Conservation (phyloP, 768 basidiomycete species). For the Termitomyces sp. region DNA sequence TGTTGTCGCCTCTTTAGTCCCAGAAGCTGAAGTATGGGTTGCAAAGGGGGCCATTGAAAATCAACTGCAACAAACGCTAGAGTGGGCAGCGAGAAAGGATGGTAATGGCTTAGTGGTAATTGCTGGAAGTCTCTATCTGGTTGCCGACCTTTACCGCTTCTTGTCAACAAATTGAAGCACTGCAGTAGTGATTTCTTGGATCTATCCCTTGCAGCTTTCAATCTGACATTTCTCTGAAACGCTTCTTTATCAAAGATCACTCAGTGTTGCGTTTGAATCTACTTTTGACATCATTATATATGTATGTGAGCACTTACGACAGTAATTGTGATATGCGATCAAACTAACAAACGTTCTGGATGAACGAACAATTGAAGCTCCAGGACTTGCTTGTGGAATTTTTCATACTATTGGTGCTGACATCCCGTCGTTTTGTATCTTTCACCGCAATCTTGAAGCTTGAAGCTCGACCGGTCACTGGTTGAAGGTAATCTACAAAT, state of each 20-base stretch:
- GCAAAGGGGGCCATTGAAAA: constrained; percentile 20
- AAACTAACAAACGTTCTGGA: background rate
- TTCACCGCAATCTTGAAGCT: too few relatives aligned
- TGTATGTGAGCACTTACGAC: background rate
- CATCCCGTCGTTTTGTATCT: too few relatives aligned
- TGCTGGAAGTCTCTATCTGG: constrained; percentile 91
- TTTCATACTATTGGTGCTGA: too few relatives aligned
- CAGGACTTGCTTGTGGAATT: too few relatives aligned
- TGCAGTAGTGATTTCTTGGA: background rate
- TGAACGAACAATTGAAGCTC: too few relatives aligned
- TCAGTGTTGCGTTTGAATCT: background rate
- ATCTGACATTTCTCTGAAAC: background rate
- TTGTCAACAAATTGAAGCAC: constrained; percentile 7
- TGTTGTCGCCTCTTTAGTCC: constrained; percentile 36
- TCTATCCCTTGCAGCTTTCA: background rate
- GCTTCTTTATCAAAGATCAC: background rate
- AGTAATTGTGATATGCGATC: background rate
- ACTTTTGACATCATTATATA: background rate
- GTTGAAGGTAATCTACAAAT: background rate
- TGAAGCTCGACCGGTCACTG: too few relatives aligned
- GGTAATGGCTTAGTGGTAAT: constrained; percentile 54
- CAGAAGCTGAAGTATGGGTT: constrained; percentile 42
- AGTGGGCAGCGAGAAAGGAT: constrained; percentile 47
- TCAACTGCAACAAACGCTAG: constrained; percentile 27
- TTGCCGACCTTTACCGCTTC: constrained; percentile 85